These are phyloP conservation scores for Silene noctiflora DNA, from an alignment of 179 eudicot genomes.

Conservation along the genomic window DNA sequence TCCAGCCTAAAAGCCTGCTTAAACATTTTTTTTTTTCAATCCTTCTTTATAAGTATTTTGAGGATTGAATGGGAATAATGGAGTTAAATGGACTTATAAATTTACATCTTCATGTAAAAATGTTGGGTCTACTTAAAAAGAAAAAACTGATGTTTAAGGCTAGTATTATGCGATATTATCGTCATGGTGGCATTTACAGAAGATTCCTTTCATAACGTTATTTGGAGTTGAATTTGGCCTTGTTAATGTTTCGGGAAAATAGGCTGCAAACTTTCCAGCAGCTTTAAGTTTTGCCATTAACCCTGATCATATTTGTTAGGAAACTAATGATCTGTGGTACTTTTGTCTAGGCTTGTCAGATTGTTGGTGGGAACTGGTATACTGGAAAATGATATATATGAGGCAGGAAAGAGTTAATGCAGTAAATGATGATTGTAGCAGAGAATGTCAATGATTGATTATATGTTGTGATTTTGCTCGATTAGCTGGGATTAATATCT, in stretches of 20 bases:
- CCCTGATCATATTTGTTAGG: neutral
- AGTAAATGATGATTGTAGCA: neutral
- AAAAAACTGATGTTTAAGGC: neutral
- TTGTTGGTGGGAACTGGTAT: neutral
- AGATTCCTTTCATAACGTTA: neutral
- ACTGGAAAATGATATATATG: neutral
- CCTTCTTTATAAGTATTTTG: too few relatives aligned
- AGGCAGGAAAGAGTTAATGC: neutral
- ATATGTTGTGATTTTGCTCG: neutral
- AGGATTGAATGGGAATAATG: too few relatives aligned
- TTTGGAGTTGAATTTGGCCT: neutral
- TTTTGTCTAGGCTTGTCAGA: neutral
- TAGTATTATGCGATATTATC: neutral
- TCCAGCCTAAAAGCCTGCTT: neutral
- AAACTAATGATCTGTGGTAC: neutral
- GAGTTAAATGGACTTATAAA: too few relatives aligned
- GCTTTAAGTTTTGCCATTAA: too few relatives aligned
- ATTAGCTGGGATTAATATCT: neutral
- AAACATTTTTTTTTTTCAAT: too few relatives aligned
- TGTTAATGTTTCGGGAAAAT: neutral
- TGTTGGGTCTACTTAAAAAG: too few relatives aligned
- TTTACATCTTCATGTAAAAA: too few relatives aligned
- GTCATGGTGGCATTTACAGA: neutral
- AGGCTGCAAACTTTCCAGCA: neutral
- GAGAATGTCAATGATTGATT: neutral